phyloP scores from a whole-genome alignment of 1,139 yeast species.

The Taphrina deformans region DNA sequence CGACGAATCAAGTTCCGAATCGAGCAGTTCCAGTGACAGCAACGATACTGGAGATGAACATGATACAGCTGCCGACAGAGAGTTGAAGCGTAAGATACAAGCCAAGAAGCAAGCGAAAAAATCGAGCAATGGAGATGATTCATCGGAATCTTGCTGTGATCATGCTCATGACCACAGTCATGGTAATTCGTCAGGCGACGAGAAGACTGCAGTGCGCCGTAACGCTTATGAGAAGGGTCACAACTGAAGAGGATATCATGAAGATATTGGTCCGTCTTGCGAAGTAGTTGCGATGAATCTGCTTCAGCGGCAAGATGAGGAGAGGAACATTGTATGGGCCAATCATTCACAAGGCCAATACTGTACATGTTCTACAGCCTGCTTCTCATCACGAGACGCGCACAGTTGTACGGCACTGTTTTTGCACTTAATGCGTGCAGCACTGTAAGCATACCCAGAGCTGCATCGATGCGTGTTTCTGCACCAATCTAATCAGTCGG shows the following conservation, averaged over 20 bases:
- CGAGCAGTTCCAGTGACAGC: conserved; percentile 29
- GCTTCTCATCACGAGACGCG: no score
- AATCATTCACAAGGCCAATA: no score
- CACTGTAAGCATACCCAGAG: no score
- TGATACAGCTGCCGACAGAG: background rate
- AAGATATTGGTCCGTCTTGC: background rate
- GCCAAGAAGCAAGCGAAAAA: background rate
- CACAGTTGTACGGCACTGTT: no score
- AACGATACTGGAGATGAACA: conserved; percentile 27
- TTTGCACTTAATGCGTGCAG: no score
- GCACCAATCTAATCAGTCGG: no score
- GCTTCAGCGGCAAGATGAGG: no score
- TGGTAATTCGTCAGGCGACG: background rate
- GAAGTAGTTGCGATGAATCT: background rate
- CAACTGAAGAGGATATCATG: background rate
- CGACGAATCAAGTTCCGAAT: conserved; percentile 35
- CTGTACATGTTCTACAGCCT: no score
- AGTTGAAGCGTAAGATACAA: background rate
- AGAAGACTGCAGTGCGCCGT: background rate
- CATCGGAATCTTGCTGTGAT: background rate
- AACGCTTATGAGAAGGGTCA: conserved; percentile 1
- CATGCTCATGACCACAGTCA: background rate
- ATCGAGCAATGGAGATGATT: background rate
- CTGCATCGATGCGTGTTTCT: no score
- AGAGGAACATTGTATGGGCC: no score